Base-by-base conservation (phyloP, 306 rosid genomes). In the Parietaria judaica region DNA sequence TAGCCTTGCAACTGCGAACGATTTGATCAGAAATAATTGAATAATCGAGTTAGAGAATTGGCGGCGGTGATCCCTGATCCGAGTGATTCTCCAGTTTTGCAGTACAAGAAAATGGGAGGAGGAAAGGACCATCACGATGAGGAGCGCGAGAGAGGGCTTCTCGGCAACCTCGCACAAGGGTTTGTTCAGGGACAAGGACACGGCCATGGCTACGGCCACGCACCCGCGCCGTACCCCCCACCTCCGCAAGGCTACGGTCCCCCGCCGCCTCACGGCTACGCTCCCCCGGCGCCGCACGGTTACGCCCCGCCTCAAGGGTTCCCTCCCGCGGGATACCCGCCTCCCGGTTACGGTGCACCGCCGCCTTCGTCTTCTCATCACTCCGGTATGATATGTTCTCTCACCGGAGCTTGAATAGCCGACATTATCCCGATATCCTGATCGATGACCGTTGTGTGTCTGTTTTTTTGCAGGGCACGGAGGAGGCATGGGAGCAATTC, bases 71-170 rank as follows among this genome's bases (percentile, higher is more conserved):
- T 3, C 44, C 44, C 44, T 41, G 9, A 5, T 41, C 45, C 6
- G 6, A 8, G 45, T 41, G 45, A 23, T 23, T 41, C 45, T 41
- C 45, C 9, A 5, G 45, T 41, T 39, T 41, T 8, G 12, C 5
- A 14, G 45, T 64, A 60, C 13, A 35, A 52, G 64, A 71, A 57
- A 44, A 90, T 91, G 97, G 95, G 91, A 58, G 95, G 87, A 70
- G 97, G 95, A 7, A 76, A 90, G 14, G 83, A 88, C 68, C 70
- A 74, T 54, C 71, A 81, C 10, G 74, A 81, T 5, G 7, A 41
- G 2, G 85, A 85, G 59, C 63, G 78, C 8, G 95, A 90, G 65
- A 90, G 51, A 71, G 97, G 97, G 51, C 7, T 91, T 17, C 74
- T 90, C 44, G 80, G 86, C 11, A 61, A 81, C 48, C 44, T 74